Conservation (phyloP, 2,329 filamentous ascomycete genomes). For the Emericellopsis atlantica region DNA sequence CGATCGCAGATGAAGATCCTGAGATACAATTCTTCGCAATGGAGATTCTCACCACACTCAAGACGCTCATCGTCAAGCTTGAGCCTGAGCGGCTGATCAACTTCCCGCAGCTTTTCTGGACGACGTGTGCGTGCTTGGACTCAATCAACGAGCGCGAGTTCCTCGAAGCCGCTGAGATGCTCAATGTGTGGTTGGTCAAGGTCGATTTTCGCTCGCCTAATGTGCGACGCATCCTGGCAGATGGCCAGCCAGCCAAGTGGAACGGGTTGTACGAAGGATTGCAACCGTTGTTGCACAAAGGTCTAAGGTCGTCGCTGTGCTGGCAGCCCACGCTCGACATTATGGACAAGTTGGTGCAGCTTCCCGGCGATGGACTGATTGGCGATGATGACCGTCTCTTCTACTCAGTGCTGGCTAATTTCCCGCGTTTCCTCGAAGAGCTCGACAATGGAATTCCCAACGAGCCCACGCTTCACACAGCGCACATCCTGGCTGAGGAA, state of each 20-base stretch:
- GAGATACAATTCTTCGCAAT: conserved; percentile 96
- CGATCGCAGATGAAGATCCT: conserved; percentile 84
- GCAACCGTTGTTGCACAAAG: conserved; percentile 80
- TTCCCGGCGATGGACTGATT: conserved; percentile 70
- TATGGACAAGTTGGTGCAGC: conserved; percentile 63
- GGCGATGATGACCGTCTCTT: conserved; percentile 74
- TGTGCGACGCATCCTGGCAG: conserved; percentile 58
- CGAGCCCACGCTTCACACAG: conserved; percentile 45
- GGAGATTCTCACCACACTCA: conserved; percentile 91
- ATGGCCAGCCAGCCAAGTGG: conserved; percentile 76
- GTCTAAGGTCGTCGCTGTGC: conserved; percentile 73
- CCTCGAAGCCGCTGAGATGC: conserved; percentile 80
- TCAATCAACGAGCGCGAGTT: conserved; percentile 96
- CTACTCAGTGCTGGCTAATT: conserved; percentile 80
- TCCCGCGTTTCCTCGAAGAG: conserved; percentile 71
- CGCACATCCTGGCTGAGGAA: conserved; percentile 56
- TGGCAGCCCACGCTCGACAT: conserved; percentile 66
- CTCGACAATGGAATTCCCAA: conserved; percentile 55
- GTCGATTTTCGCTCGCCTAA: conserved; percentile 63
- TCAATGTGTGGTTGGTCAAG: conserved; percentile 75
- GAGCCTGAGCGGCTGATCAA: conserved; percentile 66
- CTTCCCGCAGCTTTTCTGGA: conserved; percentile 98
- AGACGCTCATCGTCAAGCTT: conserved; percentile 79
- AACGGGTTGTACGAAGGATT: conserved; percentile 81
- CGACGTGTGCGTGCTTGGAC: conserved; percentile 87